Evolutionary conservation across 148 eudicot species (phyloP).

Genomic region (Polygonum aviculare): DNA sequence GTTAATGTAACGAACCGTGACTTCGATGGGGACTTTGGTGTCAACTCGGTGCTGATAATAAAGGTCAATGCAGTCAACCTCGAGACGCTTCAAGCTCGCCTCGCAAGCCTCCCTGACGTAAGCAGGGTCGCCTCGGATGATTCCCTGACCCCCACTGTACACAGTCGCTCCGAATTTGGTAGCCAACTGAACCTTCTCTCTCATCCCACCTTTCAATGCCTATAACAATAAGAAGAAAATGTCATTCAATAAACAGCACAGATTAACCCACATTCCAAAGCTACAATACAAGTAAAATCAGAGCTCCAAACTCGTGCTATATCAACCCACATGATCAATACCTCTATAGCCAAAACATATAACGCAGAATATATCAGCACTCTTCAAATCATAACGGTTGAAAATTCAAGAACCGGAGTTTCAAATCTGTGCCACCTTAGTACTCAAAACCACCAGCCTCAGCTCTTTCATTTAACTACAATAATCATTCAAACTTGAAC

Average conservation of each 20-base stretch:
- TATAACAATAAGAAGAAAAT: not conserved
- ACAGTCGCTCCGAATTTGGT: constrained; percentile 7
- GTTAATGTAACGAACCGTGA: constrained; percentile 18
- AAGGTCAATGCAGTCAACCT: constrained; percentile 21
- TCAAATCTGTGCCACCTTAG: too few species aligned
- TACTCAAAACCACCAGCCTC: too few species aligned
- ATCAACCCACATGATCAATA: too few species aligned
- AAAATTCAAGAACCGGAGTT: too few species aligned
- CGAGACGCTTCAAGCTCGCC: constrained; percentile 17
- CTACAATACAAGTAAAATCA: too few species aligned
- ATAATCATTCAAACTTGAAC: too few species aligned
- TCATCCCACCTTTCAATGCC: constrained; percentile 16
- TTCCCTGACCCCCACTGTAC: not conserved
- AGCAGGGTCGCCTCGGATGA: constrained; percentile 9
- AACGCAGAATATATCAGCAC: too few species aligned
- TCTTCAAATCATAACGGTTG: too few species aligned
- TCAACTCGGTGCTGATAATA: constrained; percentile 33
- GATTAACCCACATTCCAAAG: not conserved
- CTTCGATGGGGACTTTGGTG: constrained; percentile 31
- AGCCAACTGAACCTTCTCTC: constrained; percentile 13
- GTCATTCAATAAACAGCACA: too few species aligned
- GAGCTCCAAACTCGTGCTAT: too few species aligned
- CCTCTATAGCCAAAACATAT: too few species aligned
- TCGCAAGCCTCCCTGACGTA: constrained; percentile 21
- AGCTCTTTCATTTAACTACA: too few species aligned